Conservation (phyloP, 495 filamentous ascomycete species). For the Glutinoglossum americanum region DNA sequence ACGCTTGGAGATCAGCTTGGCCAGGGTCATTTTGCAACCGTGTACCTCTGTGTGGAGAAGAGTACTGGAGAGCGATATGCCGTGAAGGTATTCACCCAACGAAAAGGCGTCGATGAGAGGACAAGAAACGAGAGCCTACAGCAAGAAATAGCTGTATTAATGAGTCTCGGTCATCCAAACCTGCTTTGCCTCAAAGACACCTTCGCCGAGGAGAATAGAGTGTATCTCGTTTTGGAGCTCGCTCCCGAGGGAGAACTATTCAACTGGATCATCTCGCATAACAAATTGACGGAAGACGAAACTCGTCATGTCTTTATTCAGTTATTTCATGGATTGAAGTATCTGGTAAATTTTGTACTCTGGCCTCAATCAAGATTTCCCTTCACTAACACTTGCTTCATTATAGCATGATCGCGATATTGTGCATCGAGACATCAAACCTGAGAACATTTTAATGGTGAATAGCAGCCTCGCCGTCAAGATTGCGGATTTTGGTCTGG, state of each 20-base stretch:
- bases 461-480: conserved; percentile 76
- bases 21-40: conserved; percentile 91
- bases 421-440: conserved; percentile 96
- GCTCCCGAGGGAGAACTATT: conserved; percentile 88
- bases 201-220: conserved; percentile 75
- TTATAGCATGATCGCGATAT: conserved; percentile 89
- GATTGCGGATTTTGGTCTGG: conserved; percentile 89
- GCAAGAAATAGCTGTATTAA: conserved; percentile 88
- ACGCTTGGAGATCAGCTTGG: conserved; percentile 68
- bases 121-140: conserved; percentile 69
- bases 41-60: conserved; percentile 78
- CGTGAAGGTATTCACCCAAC: conserved; percentile 84
- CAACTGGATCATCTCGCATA: conserved; percentile 74
- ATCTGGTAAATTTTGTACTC: conserved; percentile 45
- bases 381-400: background rate
- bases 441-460: conserved; percentile 84
- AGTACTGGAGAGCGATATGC: conserved; percentile 64
- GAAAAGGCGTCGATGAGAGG: conserved; percentile 52
- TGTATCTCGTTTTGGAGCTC: conserved; percentile 83
- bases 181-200: conserved; percentile 87
- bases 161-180: conserved; percentile 92
- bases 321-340: conserved; percentile 83
- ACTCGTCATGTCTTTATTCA: conserved; percentile 74
- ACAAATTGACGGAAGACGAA: conserved; percentile 69
- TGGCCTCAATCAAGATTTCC: background rate